These are phyloP conservation scores for Thecaphora thlaspeos DNA, from an alignment of 1,284 basidiomycete species.

Conservation along the genomic window DNA sequence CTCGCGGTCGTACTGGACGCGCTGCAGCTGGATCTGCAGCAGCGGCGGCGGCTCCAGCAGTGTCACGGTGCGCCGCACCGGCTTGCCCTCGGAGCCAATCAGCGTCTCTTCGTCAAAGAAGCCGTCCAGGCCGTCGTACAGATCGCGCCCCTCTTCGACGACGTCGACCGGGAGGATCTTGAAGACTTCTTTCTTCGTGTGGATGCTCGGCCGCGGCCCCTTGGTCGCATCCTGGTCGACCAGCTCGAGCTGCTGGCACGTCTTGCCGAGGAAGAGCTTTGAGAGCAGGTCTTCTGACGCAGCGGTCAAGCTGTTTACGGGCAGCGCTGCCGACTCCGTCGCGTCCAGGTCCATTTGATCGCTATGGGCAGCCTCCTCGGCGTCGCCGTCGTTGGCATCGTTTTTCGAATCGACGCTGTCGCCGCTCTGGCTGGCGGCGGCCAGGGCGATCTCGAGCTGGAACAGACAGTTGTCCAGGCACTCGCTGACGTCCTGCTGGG, in stretches of 20 bases:
- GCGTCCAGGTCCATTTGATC: constrained; percentile 22
- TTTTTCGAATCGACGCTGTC: too few species aligned
- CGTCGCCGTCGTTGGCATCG: not conserved
- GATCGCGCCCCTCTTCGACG: constrained; percentile 74
- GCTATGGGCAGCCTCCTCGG: not conserved
- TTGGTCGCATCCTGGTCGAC: not conserved
- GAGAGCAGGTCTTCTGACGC: constrained; percentile 22
- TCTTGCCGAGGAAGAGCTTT: constrained; percentile 45
- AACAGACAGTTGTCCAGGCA: constrained; percentile 99
- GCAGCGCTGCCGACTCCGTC: not conserved
- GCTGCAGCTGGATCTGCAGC: constrained; percentile 90
- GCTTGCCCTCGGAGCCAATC: constrained; percentile 76
- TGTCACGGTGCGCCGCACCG: constrained; percentile 82
- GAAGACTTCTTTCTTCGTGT: constrained; percentile 86
- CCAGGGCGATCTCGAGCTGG: constrained; percentile 90
- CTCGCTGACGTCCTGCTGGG: constrained; percentile 96
- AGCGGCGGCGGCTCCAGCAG: constrained; percentile 83
- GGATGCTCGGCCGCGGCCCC: constrained; percentile 59
- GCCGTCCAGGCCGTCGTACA: constrained; percentile 88
- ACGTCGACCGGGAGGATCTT: constrained; percentile 93
- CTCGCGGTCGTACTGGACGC: constrained; percentile 93
- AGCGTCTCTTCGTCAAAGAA: constrained; percentile 84
- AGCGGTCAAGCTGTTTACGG: not conserved
- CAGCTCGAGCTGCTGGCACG: constrained; percentile 41
- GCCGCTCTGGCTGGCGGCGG: constrained; percentile 56